Evolutionary conservation across 805 yeast genomes (phyloP).

Genomic region (Kodamaea neixiangensis): DNA sequence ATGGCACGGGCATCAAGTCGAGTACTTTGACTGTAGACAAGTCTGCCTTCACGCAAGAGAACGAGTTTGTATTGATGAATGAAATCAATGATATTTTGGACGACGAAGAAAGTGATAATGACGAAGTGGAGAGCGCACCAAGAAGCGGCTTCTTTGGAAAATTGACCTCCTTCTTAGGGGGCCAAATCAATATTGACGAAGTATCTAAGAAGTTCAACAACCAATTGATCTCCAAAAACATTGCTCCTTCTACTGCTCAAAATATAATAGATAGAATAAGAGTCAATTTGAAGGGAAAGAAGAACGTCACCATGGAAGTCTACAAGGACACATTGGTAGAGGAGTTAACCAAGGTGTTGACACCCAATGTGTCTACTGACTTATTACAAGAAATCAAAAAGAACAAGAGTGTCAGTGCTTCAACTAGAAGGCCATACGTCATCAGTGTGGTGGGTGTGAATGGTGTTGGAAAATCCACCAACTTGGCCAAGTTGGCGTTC

Average conservation of each 20-base stretch:
- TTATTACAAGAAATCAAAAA: conserved; percentile 76
- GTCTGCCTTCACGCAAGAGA: conserved; percentile 37
- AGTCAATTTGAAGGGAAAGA: conserved; percentile 63
- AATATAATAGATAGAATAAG: conserved; percentile 70
- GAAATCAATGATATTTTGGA: conserved; percentile 42
- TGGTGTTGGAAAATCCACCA: conserved; percentile 97
- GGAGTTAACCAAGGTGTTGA: conserved; percentile 73
- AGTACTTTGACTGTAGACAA: conserved; percentile 22
- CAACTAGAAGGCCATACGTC: conserved; percentile 70
- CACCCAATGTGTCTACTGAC: conserved; percentile 91
- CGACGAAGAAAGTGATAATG: conserved; percentile 33
- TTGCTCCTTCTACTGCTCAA: conserved; percentile 86
- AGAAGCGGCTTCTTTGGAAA: conserved; percentile 34
- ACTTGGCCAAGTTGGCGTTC: conserved; percentile 88
- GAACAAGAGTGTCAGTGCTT: conserved; percentile 19
- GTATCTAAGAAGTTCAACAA: conserved; percentile 68
- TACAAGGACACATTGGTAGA: conserved; percentile 66
- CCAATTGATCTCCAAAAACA: conserved; percentile 81
- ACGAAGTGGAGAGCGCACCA: conserved; percentile 17
- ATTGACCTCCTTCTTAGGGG: conserved; percentile 39
- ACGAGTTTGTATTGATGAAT: conserved; percentile 41
- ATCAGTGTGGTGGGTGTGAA: conserved; percentile 97
- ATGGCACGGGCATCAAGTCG: conserved; percentile 3
- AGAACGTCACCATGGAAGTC: conserved; percentile 67
- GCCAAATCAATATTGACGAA: conserved; percentile 52